Conservation (phyloP, 495 filamentous ascomycete species). For the Polyplosphaeria fusca region DNA sequence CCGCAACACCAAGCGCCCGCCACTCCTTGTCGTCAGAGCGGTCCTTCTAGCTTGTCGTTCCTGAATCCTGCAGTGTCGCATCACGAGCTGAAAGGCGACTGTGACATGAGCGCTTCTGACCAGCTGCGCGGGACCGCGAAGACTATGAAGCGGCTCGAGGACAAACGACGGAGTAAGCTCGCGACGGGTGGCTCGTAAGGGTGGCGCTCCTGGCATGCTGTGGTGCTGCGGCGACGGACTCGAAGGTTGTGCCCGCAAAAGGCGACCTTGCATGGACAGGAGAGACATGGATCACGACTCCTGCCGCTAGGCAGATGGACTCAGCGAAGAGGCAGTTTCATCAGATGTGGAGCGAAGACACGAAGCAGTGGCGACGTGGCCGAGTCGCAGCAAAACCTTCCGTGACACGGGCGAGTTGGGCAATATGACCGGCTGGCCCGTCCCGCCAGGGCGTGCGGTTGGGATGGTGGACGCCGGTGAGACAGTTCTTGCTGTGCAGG, state of each 20-base stretch:
- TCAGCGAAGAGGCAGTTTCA: not conserved
- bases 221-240: no score
- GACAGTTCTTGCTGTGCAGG: no score
- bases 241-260: no score
- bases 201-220: no score
- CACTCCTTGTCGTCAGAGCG: not conserved
- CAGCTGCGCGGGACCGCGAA: no score
- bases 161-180: no score
- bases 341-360: not conserved
- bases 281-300: conserved; percentile 11
- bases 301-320: not conserved
- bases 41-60: not conserved
- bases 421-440: not conserved
- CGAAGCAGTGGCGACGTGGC: not conserved
- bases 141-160: no score
- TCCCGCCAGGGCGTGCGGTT: not conserved
- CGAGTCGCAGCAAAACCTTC: not conserved
- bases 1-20: conserved; percentile 11
- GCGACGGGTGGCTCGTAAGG: no score
- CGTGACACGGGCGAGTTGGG: not conserved
- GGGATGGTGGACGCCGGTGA: no score
- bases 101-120: not conserved
- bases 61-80: not conserved
- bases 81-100: not conserved
- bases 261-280: conserved; percentile 11